Conservation (phyloP, 345 rosid genomes). For the Murraya paniculata region DNA sequence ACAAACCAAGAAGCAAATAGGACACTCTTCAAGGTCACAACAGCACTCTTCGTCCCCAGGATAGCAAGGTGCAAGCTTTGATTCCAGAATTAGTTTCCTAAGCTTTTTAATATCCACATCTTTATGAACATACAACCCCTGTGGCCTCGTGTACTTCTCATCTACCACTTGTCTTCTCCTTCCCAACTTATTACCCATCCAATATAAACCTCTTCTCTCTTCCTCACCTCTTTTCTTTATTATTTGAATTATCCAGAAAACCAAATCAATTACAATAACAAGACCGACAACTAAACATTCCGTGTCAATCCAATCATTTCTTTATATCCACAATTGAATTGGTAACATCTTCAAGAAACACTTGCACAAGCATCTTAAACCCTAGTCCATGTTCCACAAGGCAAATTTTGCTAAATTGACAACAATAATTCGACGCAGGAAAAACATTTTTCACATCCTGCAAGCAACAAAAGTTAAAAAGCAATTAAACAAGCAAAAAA, state of each 20-base stretch:
- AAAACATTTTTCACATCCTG: slow-evolving; percentile 10
- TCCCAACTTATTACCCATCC: slow-evolving; percentile 95
- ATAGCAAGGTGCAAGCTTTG: slow-evolving; percentile 97
- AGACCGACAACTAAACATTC: slow-evolving; percentile 5
- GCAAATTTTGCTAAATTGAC: neutral
- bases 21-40: slow-evolving; percentile 89
- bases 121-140: slow-evolving; percentile 80
- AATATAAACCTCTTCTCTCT: slow-evolving; percentile 11
- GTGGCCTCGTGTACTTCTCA: slow-evolving; percentile 86
- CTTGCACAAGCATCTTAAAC: slow-evolving; percentile 5
- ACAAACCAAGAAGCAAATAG: slow-evolving; percentile 96
- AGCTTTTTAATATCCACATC: slow-evolving; percentile 97
- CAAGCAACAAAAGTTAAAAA: slow-evolving; percentile 7
- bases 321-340: neutral
- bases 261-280: slow-evolving; percentile 6
- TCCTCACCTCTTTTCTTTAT: slow-evolving; percentile 1
- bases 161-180: slow-evolving; percentile 89
- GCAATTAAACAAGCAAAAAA: neutral
- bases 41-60: slow-evolving; percentile 86
- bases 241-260: slow-evolving; percentile 5
- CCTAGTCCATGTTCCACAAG: slow-evolving; percentile 12
- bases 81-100: slow-evolving; percentile 85
- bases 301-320: slow-evolving; percentile 1
- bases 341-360: neutral
- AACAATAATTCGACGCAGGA: neutral